Base-by-base conservation (phyloP, 139 green algal genomes). In the Helicosporidium sp. region DNA sequence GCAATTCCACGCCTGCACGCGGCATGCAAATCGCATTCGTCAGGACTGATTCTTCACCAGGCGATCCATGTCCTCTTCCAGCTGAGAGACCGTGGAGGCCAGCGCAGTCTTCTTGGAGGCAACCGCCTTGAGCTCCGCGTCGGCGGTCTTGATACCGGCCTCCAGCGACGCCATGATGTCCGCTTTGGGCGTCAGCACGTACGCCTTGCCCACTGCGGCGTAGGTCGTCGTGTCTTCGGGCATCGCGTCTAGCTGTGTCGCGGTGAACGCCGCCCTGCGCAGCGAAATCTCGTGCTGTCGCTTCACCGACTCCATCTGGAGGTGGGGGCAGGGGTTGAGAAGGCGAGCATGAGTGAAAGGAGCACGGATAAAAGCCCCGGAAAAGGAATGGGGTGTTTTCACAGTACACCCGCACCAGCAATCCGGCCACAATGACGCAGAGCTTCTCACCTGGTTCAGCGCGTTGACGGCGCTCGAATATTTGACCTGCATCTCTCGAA, bases 261-360 rank as follows among this genome's bases (percentile, higher is more conserved):
- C 55, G 1, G 61, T 69, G 43, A 64, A 56, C 7, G 61, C 61
- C 26, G 61, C 61, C 12, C 61, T 49, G 8, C 61, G 55, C 18
- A 61, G 34, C 19, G 52, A 26, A 7, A 39, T 20, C 33, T 60
- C 55, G 19, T 43, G 26, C 5, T 27, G 20, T 3, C 54, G 54
- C 31, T 33, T 31, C 31, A 60, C 49, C 26, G 29, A 37, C 28
- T 69, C 61, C 5, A 60, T 17, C 61, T 69, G 50, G 42, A 58
- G 5, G n/a, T 7, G 36, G 13, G 7, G 34, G 20, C 23, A 43
- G 12, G 6, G 12, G 42, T 3, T 17, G 26, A 16, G 19, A 10
- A 19, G 24, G 4, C 19, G 26, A 20, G 13, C 39, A 27, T 3
- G 3, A 2, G 20, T 7, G 29, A 29, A 37, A 24, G 16, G 22